Conservation (phyloP, 805 yeast species). For the Scheffersomyces ergatensis region DNA sequence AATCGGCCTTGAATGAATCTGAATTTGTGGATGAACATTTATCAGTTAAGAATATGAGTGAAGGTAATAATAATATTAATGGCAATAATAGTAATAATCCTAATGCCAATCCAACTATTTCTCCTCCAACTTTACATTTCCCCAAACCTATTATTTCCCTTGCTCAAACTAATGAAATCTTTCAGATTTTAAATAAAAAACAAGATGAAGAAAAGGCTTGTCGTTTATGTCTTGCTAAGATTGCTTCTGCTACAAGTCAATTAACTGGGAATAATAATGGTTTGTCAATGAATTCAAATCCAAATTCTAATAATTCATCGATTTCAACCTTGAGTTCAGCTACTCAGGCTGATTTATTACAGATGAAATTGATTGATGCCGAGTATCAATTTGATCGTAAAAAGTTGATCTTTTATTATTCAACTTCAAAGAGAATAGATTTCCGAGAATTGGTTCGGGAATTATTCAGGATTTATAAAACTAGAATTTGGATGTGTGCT, state of each 20-base stretch:
- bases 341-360: constrained; percentile 22
- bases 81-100: constrained; percentile 7
- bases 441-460: constrained; percentile 73
- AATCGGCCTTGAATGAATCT: constrained; percentile 50
- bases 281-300: not conserved
- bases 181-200: constrained; percentile 54
- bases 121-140: constrained; percentile 51
- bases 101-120: constrained; percentile 4
- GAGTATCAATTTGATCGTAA: constrained; percentile 83
- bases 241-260: constrained; percentile 37
- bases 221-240: constrained; percentile 56
- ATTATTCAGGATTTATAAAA: constrained; percentile 70
- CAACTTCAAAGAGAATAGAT: constrained; percentile 60
- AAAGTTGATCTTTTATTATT: constrained; percentile 70
- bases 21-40: constrained; percentile 19
- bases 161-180: constrained; percentile 61
- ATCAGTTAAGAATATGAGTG: constrained; percentile 20
- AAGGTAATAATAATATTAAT: too few relatives aligned
- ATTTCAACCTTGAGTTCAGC: constrained; percentile 5
- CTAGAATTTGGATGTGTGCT: constrained; percentile 83
- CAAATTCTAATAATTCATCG: not conserved
- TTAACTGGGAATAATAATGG: not conserved
- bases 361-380: constrained; percentile 64
- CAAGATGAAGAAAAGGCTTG: constrained; percentile 72
- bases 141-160: constrained; percentile 67